These are phyloP conservation scores for Ceratobasidium papillatum DNA, from an alignment of 1,284 basidiomycete species.

Conservation along the genomic window DNA sequence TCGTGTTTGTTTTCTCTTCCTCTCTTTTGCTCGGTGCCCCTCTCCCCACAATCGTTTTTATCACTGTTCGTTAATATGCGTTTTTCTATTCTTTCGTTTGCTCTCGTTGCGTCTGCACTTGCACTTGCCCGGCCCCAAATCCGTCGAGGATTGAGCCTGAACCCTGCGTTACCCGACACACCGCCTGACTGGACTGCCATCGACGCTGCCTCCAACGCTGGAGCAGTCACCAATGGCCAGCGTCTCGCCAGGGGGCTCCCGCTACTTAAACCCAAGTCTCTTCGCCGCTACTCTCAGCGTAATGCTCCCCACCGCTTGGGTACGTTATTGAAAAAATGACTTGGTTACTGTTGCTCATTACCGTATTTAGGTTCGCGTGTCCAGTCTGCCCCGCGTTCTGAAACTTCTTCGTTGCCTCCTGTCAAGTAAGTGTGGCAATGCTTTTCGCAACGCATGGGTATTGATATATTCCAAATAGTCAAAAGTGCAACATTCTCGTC, in stretches of 20 bases:
- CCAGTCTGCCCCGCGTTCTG: background rate
- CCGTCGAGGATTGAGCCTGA: background rate
- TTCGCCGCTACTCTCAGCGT: background rate
- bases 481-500: constrained; percentile 25
- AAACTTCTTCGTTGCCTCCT: constrained; percentile 1
- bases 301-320: background rate
- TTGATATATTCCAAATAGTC: background rate
- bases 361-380: constrained; percentile 14
- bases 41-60: background rate
- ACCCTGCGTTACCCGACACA: background rate
- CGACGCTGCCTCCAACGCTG: background rate
- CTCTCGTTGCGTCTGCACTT: background rate
- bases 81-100: constrained; percentile 4
- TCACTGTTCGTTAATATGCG: constrained; percentile 23
- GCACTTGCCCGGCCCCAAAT: background rate
- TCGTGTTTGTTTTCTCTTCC: background rate
- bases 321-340: background rate
- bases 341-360: background rate
- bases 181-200: background rate
- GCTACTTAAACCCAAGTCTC: constrained; percentile 24
- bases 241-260: constrained; percentile 27
- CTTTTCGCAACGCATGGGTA: background rate
- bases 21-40: too few relatives aligned
- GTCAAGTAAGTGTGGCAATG: background rate
- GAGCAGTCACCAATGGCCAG: constrained; percentile 22